Evolutionary conservation across 192 early-diverging fungal species (phyloP).

Genomic region (Coemansia sp.): DNA sequence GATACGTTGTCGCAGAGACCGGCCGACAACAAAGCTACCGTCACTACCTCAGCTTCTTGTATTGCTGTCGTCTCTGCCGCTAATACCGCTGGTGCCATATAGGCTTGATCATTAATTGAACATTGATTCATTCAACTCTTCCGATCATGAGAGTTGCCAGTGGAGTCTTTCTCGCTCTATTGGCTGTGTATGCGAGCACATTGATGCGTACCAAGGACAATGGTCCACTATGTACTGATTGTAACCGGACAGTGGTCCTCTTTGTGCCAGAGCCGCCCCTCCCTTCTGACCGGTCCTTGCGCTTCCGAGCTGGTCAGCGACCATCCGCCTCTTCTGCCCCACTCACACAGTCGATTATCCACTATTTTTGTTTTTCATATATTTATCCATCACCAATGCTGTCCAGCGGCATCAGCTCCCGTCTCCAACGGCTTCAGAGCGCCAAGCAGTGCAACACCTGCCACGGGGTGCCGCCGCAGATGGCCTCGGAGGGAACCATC

Average conservation of each 20-base stretch:
- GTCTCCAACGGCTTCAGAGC: constrained; percentile 42
- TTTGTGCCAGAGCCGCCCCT: background rate
- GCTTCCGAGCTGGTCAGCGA: background rate
- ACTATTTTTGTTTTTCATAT: background rate
- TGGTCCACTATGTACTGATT: background rate
- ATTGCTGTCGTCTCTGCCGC: constrained; percentile 5
- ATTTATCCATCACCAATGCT: constrained; percentile 18
- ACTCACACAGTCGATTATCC: constrained; percentile 2
- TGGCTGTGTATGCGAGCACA: background rate
- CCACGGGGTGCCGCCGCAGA: constrained; percentile 6
- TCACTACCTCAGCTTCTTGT: background rate
- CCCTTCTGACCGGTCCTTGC: background rate
- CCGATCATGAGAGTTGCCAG: background rate
- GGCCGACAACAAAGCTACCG: background rate
- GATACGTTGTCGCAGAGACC: constrained; percentile 16
- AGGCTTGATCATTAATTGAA: background rate
- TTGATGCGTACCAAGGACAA: background rate
- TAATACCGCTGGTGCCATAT: background rate
- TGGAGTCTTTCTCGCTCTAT: background rate
- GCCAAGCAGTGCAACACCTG: background rate
- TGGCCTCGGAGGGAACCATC: background rate
- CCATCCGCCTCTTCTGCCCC: background rate
- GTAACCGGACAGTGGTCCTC: background rate
- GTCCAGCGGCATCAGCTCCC: constrained; percentile 35
- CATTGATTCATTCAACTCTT: background rate